Base-by-base conservation (phyloP, 306 rosid genomes). In the Vachellia collinsii region DNA sequence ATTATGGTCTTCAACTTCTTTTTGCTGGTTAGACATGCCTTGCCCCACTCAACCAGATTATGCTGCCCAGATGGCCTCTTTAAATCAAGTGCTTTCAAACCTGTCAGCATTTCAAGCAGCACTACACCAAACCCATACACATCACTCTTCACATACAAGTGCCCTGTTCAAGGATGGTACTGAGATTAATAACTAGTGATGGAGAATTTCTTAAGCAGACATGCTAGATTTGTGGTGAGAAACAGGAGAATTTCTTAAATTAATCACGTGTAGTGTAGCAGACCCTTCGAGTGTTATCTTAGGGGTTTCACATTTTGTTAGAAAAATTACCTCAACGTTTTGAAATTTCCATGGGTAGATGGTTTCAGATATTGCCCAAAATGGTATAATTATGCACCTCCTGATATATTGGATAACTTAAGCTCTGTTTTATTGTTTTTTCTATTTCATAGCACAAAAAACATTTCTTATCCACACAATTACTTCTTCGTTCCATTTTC, bases 81-180 rank as follows among this genome's bases (percentile, higher is more conserved):
- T 11, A 47, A n/a, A 70, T 92, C 97, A 2, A 85, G 54, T 42
- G 94, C 94, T 17, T 92, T 79, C 74, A 87, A 48, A 58, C 97
- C 95, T 14, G 95, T 89, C 50, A 94, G 65, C 48, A 93, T 76
- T 83, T 94, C 97, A 1, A 94, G 93, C 59, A 93, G 70, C 69
- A 94, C 97, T 5, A 91, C 99, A 11, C 99, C 99, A 9, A 91
- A 95, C 0, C 97, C 97, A 12, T 95, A 95, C 53, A 95, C 97
- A 19, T 94, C 97, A 62, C 99, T 94, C 87, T 91, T 91, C 61
- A 93, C 95, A 25, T 94, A 94, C 74, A 94, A 89, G 87, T 93
- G 97, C 6, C 99, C 99, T 94, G 91, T 86, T 78, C 9, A 83
- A 82, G 13, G 1, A 20, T 20, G n/a, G 17, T 13, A 29, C 20